These are phyloP conservation scores for Physcomitrium patens DNA, from an alignment of 225 moss, liverwort and hornwort species.

Conservation along the genomic window DNA sequence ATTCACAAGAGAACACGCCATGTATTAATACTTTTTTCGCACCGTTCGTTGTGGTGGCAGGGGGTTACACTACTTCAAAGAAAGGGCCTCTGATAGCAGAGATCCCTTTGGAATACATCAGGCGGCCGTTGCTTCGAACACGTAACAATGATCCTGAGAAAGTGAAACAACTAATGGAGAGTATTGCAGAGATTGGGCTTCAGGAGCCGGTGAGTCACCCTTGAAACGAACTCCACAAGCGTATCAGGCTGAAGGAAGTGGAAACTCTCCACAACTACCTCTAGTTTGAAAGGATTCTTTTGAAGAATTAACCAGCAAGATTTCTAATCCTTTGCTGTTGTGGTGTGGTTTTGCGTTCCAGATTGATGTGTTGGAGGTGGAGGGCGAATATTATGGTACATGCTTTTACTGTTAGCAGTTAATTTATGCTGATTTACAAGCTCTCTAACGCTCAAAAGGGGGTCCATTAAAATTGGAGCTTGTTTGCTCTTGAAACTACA, in stretches of 20 bases:
- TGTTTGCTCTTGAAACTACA: neutral
- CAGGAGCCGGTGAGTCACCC: conserved; percentile 79
- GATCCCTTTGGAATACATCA: conserved; percentile 80
- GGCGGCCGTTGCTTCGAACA: conserved; percentile 85
- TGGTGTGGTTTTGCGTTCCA: conserved; percentile 39
- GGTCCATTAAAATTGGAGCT: neutral
- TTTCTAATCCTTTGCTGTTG: conserved; percentile 6
- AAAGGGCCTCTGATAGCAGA: conserved; percentile 78
- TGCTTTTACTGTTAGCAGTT: neutral
- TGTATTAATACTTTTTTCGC: neutral
- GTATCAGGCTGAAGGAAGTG: neutral
- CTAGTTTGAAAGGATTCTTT: neutral
- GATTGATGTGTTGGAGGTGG: conserved; percentile 96
- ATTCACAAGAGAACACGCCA: neutral
- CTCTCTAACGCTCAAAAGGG: neutral
- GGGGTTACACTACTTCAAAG: conserved; percentile 42
- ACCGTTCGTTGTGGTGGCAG: conserved; percentile 24
- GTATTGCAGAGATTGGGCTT: conserved; percentile 91
- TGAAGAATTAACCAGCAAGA: neutral
- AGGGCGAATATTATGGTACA: conserved; percentile 83
- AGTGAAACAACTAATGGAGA: conserved; percentile 90
- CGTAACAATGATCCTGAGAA: conserved; percentile 87
- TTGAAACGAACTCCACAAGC: neutral
- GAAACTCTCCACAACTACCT: neutral
- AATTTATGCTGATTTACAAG: neutral